Percentiles rank a stretch among this genome's conserved stretches.
phyloP scores from a whole-genome alignment of 2,329 filamentous ascomycete genomes.

The Aspergillus vadensis region DNA sequence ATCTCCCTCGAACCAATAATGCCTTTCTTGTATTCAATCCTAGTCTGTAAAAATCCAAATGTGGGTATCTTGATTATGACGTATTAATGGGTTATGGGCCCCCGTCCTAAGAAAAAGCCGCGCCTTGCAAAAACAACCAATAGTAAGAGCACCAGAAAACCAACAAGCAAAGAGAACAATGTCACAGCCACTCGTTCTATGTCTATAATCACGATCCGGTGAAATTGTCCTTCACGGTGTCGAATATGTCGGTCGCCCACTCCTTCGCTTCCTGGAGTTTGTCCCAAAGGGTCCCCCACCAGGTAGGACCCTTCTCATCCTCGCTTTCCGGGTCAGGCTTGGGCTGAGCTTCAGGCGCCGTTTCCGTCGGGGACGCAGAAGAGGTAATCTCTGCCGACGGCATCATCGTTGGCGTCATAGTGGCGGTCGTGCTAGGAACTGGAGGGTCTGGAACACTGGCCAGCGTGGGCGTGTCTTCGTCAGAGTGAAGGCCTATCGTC shows the following conservation, averaged over 20 bases:
- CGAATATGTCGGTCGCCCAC: slow-evolving; percentile 38
- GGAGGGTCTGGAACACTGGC: slow-evolving; percentile 40
- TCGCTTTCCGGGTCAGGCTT: slow-evolving; percentile 21
- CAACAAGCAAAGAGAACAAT: not conserved
- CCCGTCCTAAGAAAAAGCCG: not conserved
- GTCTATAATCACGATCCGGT: slow-evolving; percentile 8
- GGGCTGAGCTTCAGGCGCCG: not conserved
- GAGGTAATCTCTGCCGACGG: not conserved
- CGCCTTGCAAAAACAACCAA: slow-evolving; percentile 1
- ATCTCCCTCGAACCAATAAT: not conserved
- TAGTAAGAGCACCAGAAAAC: not conserved
- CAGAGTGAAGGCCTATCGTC: slow-evolving; percentile 49
- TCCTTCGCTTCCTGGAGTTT: slow-evolving; percentile 40
- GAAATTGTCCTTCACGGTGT: slow-evolving; percentile 33
- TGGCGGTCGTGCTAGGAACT: slow-evolving; percentile 10
- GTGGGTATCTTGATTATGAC: slow-evolving; percentile 1
- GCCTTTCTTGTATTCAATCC: not conserved
- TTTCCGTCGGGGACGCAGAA: not conserved
- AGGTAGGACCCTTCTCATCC: slow-evolving; percentile 25
- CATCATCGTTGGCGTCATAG: not conserved
- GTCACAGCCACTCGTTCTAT: not conserved
- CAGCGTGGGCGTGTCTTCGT: slow-evolving; percentile 34
- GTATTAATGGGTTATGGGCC: not conserved
- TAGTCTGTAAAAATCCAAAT: not conserved
- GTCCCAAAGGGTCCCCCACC: slow-evolving; percentile 38